Evolutionary conservation across 805 yeast genomes (phyloP).

Genomic region (Nakazawaea sp.): DNA sequence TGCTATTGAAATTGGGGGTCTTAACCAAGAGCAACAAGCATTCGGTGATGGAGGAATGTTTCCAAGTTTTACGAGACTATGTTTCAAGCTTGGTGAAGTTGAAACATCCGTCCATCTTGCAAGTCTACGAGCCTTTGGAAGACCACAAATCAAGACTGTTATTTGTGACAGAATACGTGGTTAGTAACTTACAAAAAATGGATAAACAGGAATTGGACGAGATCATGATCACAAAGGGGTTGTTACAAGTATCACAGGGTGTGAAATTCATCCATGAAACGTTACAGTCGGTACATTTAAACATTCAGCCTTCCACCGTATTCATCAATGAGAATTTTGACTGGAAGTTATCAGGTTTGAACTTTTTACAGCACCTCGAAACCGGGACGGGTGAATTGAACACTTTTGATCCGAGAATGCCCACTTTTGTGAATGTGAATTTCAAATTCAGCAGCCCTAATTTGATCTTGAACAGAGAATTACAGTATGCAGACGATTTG

Average conservation of each 20-base stretch:
- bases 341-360: conserved; percentile 87
- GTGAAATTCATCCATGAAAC: conserved; percentile 76
- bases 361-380: conserved; percentile 38
- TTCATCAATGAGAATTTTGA: conserved; percentile 80
- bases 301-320: conserved; percentile 71
- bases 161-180: conserved; percentile 81
- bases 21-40: conserved; percentile 41
- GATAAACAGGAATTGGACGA: conserved; percentile 54
- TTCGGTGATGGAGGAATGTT: conserved; percentile 50
- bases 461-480: conserved; percentile 54
- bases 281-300: conserved; percentile 69
- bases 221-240: conserved; percentile 67
- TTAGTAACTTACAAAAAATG: conserved; percentile 21
- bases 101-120: conserved; percentile 83
- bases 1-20: conserved; percentile 42
- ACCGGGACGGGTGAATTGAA: conserved; percentile 56
- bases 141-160: conserved; percentile 71
- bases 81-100: conserved; percentile 69
- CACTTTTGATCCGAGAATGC: conserved; percentile 70
- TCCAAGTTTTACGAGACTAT: conserved; percentile 59
- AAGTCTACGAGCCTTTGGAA: conserved; percentile 83
- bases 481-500: conserved; percentile 68
- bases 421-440: conserved; percentile 61
- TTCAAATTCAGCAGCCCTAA: conserved; percentile 84
- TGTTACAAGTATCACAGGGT: conserved; percentile 71